Evolutionary conservation across 2,329 filamentous ascomycete species (phyloP).

Genomic region (Penicillium carneum): DNA sequence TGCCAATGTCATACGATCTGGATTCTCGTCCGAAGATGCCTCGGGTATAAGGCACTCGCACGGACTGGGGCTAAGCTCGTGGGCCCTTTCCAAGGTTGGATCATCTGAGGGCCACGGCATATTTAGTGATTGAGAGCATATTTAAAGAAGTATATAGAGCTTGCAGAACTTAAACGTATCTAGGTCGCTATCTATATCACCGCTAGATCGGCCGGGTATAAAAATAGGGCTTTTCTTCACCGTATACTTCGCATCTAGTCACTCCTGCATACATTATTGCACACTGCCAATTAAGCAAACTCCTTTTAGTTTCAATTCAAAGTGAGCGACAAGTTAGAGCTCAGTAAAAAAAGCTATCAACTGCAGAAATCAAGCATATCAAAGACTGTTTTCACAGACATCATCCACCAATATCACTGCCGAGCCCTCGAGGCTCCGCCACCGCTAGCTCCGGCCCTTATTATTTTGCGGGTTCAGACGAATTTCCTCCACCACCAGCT

Average conservation of each 20-base stretch:
- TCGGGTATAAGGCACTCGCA: conserved; percentile 11
- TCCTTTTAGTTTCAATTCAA: neutral
- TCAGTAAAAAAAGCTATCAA: neutral
- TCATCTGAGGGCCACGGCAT: neutral
- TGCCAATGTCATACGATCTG: conserved; percentile 10
- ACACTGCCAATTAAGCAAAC: conserved; percentile 2
- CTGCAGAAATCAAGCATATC: neutral
- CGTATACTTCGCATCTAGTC: neutral
- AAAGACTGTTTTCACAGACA: conserved; percentile 1
- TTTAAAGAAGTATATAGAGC: neutral
- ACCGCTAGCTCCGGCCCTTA: conserved; percentile 38
- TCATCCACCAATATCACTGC: conserved; percentile 27
- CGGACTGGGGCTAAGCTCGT: conserved; percentile 13
- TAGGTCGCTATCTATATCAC: neutral
- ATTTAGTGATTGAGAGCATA: neutral
- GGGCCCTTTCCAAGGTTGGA: neutral
- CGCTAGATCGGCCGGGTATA: neutral
- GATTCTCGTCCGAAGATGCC: conserved; percentile 1
- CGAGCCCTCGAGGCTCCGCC: conserved; percentile 37
- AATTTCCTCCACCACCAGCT: conserved; percentile 31
- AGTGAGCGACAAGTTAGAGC: neutral
- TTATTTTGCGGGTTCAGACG: conserved; percentile 32
- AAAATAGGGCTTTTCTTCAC: conserved; percentile 2
- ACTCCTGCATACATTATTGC: neutral
- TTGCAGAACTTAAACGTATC: neutral